Evolutionary conservation across 169 alveolate genomes (phyloP).

Genomic region (Plasmodium gonderi): DNA sequence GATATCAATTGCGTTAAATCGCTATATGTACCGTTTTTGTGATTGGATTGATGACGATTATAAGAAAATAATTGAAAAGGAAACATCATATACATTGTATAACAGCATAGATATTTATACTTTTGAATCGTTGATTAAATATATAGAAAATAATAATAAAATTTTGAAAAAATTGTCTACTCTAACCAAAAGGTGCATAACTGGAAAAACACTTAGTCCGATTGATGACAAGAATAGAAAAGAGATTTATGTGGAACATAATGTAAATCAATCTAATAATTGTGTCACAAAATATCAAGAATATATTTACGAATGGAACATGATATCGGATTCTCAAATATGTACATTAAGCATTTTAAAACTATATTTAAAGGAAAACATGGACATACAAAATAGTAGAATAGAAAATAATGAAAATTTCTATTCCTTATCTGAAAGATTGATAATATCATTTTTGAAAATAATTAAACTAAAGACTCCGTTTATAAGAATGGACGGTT

Average conservation of each 20-base stretch:
- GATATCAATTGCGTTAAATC: slow-evolving; percentile 65
- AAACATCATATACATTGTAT: slow-evolving; percentile 20
- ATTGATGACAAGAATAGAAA: neutral
- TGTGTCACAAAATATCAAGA: slow-evolving; percentile 35
- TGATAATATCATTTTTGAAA: slow-evolving; percentile 55
- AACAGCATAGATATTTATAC: slow-evolving; percentile 53
- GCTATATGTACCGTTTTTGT: slow-evolving; percentile 67
- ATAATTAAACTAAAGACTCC: slow-evolving; percentile 67
- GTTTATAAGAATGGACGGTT: slow-evolving; percentile 26
- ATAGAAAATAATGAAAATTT: slow-evolving; percentile 71
- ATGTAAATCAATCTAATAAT: neutral
- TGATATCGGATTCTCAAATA: slow-evolving; percentile 54
- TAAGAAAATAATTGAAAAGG: slow-evolving; percentile 51
- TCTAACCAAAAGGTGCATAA: slow-evolving; percentile 6
- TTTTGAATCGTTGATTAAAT: slow-evolving; percentile 58
- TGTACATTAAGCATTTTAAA: slow-evolving; percentile 70
- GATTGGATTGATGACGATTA: slow-evolving; percentile 55
- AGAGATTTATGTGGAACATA: neutral
- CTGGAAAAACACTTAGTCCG: neutral
- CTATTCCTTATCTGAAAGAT: slow-evolving; percentile 58
- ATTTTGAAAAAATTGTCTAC: slow-evolving; percentile 24
- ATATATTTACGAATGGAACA: slow-evolving; percentile 69
- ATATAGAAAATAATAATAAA: slow-evolving; percentile 62
- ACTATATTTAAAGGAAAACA: slow-evolving; percentile 42
- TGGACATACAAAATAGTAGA: slow-evolving; percentile 10